A percentile compares a stretch with the other conserved stretches of the same genome.
phyloP scores from a whole-genome alignment of 257 asterid species.

The Lycium barbarum region DNA sequence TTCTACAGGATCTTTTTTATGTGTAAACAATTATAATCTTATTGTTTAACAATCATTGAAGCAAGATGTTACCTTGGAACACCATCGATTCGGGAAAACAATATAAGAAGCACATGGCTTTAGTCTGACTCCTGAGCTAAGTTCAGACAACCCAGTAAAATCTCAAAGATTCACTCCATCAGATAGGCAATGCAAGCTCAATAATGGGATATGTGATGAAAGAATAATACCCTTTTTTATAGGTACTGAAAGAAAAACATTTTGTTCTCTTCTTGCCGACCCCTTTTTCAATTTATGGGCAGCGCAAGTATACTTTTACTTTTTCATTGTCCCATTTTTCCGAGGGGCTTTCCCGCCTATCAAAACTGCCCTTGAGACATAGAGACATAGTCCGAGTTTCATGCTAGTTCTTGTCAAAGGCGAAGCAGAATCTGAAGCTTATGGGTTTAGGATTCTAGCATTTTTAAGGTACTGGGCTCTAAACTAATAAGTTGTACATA shows the following conservation, averaged over 20 bases:
- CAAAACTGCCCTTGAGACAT: neutral
- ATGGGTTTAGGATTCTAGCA: too few relatives aligned
- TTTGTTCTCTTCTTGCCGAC: neutral
- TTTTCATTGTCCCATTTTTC: neutral
- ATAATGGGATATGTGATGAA: neutral
- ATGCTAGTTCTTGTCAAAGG: neutral
- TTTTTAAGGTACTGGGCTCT: too few relatives aligned
- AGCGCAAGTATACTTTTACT: neutral
- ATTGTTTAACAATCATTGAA: neutral
- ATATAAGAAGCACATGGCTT: neutral
- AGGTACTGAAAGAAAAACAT: neutral
- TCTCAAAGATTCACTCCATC: neutral
- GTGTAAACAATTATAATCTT: too few relatives aligned
- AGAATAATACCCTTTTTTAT: neutral
- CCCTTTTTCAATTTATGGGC: neutral
- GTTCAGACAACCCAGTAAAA: neutral
- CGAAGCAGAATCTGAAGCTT: too few relatives aligned
- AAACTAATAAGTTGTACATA: too few relatives aligned
- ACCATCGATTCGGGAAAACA: neutral
- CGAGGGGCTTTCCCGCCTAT: neutral
- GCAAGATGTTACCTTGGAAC: constrained; percentile 23
- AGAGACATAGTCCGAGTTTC: neutral
- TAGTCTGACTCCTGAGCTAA: neutral
- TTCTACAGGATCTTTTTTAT: neutral
- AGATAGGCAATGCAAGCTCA: constrained; percentile 3